Evolutionary conservation across 768 basidiomycete genomes (phyloP).

Genomic region (Tulasnella sp.): DNA sequence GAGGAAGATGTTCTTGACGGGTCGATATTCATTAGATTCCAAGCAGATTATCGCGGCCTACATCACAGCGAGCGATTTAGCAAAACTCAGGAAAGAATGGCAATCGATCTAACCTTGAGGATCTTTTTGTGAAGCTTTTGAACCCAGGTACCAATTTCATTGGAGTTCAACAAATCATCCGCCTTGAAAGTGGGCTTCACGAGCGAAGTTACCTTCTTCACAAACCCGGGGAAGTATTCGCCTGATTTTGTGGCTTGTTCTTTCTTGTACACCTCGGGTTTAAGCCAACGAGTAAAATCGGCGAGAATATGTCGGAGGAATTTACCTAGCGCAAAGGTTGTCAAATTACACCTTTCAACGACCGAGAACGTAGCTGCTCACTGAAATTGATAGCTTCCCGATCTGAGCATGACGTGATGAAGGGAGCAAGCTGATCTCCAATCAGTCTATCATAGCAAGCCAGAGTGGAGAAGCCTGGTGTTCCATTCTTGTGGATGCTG

Average conservation of each 20-base stretch:
- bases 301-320: conserved; percentile 71
- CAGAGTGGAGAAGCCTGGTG: conserved; percentile 76
- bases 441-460: conserved; percentile 81
- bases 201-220: neutral
- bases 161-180: conserved; percentile 55
- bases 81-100: neutral
- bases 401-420: conserved; percentile 89
- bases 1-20: conserved; percentile 92
- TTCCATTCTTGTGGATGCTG: conserved; percentile 77
- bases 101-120: conserved; percentile 39
- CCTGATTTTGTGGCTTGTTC: conserved; percentile 31
- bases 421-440: conserved; percentile 68
- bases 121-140: conserved; percentile 81
- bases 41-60: conserved; percentile 76
- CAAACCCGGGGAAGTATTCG: conserved; percentile 1
- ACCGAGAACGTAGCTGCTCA: conserved; percentile 25
- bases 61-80: neutral
- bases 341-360: neutral
- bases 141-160: conserved; percentile 53
- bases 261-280: conserved; percentile 35
- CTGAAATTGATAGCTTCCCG: conserved; percentile 94
- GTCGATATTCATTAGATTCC: conserved; percentile 87
- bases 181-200: conserved; percentile 11
- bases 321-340: conserved; percentile 44
- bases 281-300: conserved; percentile 71